Conservation (phyloP, 371 early-diverging fungal species). For the Saksenaea oblongispora region DNA sequence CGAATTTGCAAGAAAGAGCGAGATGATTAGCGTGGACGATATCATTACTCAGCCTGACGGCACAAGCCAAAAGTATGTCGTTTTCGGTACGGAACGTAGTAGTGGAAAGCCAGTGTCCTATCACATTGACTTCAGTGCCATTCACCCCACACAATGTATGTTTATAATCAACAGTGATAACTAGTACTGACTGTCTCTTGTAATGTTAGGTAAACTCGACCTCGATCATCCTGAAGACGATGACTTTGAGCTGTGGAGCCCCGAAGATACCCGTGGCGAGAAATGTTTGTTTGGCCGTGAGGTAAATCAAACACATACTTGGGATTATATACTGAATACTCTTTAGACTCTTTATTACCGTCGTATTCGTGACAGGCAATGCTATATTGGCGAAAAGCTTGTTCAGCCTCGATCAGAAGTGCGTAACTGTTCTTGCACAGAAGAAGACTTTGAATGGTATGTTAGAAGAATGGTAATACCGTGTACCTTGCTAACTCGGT, state of each 20-base stretch:
- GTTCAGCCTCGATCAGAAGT: conserved; percentile 58
- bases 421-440: conserved; percentile 76
- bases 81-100: conserved; percentile 57
- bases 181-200: background rate
- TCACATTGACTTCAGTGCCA: conserved; percentile 77
- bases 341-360: conserved; percentile 70
- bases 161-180: background rate
- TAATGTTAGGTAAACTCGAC: conserved; percentile 31
- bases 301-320: conserved; percentile 13
- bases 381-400: conserved; percentile 78
- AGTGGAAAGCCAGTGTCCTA: conserved; percentile 53
- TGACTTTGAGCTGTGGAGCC: conserved; percentile 83
- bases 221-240: conserved; percentile 46
- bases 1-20: conserved; percentile 51
- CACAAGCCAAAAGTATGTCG: conserved; percentile 69
- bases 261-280: conserved; percentile 52
- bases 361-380: conserved; percentile 71
- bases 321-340: background rate
- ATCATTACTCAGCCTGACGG: conserved; percentile 76
- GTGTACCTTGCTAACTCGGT: background rate
- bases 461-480: background rate
- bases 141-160: conserved; percentile 66
- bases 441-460: conserved; percentile 86
- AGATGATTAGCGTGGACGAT: conserved; percentile 56
- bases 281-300: conserved; percentile 77